Evolutionary conservation across 225 moss, liverwort and hornwort species (phyloP), one percentile per base, ranked within the genome.

Genomic region (Pseudisothecium myosuroides): DNA sequence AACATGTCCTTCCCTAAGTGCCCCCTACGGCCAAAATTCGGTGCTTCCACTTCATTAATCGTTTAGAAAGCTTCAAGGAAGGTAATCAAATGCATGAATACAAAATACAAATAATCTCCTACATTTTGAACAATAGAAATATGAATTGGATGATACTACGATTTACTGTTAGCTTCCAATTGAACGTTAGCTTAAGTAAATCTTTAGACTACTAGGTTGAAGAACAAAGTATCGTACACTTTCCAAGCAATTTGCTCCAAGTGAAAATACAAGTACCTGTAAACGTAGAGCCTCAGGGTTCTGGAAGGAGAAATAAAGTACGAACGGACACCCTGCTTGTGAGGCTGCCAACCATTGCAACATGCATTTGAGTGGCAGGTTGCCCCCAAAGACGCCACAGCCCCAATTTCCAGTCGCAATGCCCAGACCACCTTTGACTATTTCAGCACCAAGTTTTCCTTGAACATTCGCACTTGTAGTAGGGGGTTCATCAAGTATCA

Each of bases 331-430:
- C 77, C 89, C 84, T 55, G 92, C 93, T 85, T 92, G 92, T 87
- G 94, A 94, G 59, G 94, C 91, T 80, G 94, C 94, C 92, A 94
- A 72, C 94, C 94, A 94, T 86, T 94, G 94, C 89, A 94, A 78
- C 90, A 94, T 60, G 84, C 90, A 91, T 83, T 94, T 94, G 52
- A 94, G 90, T 59, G 63, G 87, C 77, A 94, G 60, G 63, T 93
- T 93, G 90, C 94, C 94, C 2, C 94, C 93, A 74, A 94, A 94
- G 58, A 92, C 94, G 68, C 94, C 94, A 52, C 94, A 94, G 72
- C 94, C 94, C 94, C 94, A 94, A 60, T 94, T 94, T 84, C 94
- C 94, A 87, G 94, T 94, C 52, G 94, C 94, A 75, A 94, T 56
- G 60, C 94, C 94, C 39, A 94, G 80, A 55, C 85, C 67, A 47